A percentile compares a stretch with the other conserved stretches of the same genome.
These are phyloP conservation scores for Trichoderma arundinaceum DNA, from an alignment of 2,329 filamentous ascomycete species.

Conservation along the genomic window DNA sequence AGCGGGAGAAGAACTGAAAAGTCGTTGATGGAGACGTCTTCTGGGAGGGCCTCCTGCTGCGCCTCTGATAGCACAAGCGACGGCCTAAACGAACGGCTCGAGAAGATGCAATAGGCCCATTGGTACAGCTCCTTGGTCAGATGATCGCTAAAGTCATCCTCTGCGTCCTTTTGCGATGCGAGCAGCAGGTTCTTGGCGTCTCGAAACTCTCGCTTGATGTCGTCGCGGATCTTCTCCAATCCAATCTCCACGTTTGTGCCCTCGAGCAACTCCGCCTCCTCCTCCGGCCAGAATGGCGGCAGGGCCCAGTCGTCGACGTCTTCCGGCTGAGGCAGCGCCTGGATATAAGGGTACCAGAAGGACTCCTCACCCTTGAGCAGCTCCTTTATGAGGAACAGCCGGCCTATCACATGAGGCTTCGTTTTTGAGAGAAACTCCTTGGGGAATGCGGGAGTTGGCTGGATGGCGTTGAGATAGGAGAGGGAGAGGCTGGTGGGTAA, in stretches of 20 bases:
- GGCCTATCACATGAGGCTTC: conserved; percentile 65
- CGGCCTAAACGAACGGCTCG: conserved; percentile 68
- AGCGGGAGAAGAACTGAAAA: conserved; percentile 73
- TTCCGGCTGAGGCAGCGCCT: conserved; percentile 66
- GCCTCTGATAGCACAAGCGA: conserved; percentile 58
- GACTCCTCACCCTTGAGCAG: conserved; percentile 63
- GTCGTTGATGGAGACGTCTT: conserved; percentile 54
- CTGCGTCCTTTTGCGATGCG: conserved; percentile 32
- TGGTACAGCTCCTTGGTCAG: conserved; percentile 61
- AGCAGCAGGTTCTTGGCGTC: conserved; percentile 49
- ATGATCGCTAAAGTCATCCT: conserved; percentile 40
- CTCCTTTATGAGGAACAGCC: conserved; percentile 73
- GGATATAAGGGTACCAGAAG: conserved; percentile 72
- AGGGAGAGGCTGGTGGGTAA: conserved; percentile 61
- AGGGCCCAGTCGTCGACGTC: conserved; percentile 57
- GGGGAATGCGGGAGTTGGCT: conserved; percentile 49
- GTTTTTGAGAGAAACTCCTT: conserved; percentile 54
- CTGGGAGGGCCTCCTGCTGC: conserved; percentile 39
- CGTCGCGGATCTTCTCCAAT: conserved; percentile 53
- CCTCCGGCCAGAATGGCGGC: conserved; percentile 67
- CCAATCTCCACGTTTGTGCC: conserved; percentile 60
- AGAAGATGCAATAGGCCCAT: conserved; percentile 70
- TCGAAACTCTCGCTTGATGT: conserved; percentile 54
- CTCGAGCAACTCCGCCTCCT: conserved; percentile 62
- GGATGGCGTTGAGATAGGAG: conserved; percentile 63